A percentile compares a stretch with the other conserved stretches of the same genome.
Conservation (phyloP, 176 grass and related monocot species). For the Cocos nucifera region DNA sequence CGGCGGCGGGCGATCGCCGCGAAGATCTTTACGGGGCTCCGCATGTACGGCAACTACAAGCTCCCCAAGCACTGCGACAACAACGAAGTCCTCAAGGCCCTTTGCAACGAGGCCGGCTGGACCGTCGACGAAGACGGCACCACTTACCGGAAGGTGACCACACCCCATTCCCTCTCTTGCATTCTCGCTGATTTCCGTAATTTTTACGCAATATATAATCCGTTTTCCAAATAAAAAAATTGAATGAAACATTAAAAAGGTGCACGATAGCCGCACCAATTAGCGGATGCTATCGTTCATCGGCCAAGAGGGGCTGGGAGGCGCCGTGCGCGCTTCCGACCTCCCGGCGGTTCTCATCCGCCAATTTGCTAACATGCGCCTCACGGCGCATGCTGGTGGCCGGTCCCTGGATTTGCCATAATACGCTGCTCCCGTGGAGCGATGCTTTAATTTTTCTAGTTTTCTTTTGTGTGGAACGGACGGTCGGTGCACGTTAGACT, state of each 20-base stretch:
- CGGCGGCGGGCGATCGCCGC: constrained; percentile 14
- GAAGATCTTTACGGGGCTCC: constrained; percentile 18
- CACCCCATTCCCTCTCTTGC: neutral
- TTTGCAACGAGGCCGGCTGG: constrained; percentile 21
- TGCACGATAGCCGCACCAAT: neutral
- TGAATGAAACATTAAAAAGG: neutral
- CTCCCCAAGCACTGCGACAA: constrained; percentile 27
- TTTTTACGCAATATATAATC: too few relatives aligned
- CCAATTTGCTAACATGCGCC: too few relatives aligned
- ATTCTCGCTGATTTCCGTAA: too few relatives aligned
- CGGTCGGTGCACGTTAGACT: too few relatives aligned
- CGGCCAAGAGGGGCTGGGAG: neutral
- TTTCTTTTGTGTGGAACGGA: too few relatives aligned
- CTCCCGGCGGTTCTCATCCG: too few relatives aligned
- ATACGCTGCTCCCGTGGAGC: too few relatives aligned
- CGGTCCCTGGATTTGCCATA: too few relatives aligned
- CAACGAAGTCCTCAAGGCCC: constrained; percentile 22
- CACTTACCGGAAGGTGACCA: constrained; percentile 20
- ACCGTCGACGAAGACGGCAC: constrained; percentile 22
- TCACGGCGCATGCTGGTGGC: too few relatives aligned
- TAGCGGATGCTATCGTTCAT: neutral
- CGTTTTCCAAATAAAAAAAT: too few relatives aligned
- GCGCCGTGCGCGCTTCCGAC: too few relatives aligned
- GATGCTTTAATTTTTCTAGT: too few relatives aligned
- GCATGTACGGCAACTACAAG: constrained; percentile 14